Base-by-base conservation (phyloP, 257 asterid genomes). In the Rubia yunnanensis region DNA sequence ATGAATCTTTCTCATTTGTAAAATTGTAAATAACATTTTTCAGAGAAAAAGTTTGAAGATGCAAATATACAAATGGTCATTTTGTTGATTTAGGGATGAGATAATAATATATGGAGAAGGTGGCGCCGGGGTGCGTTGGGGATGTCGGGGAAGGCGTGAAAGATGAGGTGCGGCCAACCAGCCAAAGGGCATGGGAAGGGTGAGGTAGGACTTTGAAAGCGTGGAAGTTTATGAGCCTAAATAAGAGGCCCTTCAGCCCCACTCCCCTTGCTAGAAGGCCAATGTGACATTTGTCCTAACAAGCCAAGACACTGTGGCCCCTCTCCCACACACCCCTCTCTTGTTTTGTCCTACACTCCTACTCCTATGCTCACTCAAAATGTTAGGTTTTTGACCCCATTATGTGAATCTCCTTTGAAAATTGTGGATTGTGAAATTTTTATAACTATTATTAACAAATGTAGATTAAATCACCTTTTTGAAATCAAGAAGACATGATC, bases 261-360 rank as follows among this genome's bases (percentile, higher is more conserved):
- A 44, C 18, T 65, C n/a, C 54, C 68, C 63, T 28, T 35, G 65
- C 65, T 32, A 32, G 24, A 70, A 44, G 68, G 71, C 78, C 76
- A 77, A 60, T 68, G 77, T 75, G 35, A 22, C 14, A 52, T 53
- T 2, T 83, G 92, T 87, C 87, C 72, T 67, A 52, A 73, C 72
- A 69, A 26, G 82, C 85, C 88, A 70, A 78, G 72, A 79, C 95
- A 87, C 30, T 14, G 20, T 69, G 71, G 52, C 81, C 95, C 20
- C 52, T 44, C n/a, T 44, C 52, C 52, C 78, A 72, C 74, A 73
- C 32, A 63, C 67, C 74, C 41, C 36, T n/a, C 34, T 14, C 41
- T 15, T 32, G 3, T 32, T 6, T 32, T 32, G 3, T 32, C 5
- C 6, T 6, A 32, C 36, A 32, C 36, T 6, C 36, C 36, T 32